phyloP scores from a whole-genome alignment of 148 eudicot species.

The Chenopodium berlandieri region DNA sequence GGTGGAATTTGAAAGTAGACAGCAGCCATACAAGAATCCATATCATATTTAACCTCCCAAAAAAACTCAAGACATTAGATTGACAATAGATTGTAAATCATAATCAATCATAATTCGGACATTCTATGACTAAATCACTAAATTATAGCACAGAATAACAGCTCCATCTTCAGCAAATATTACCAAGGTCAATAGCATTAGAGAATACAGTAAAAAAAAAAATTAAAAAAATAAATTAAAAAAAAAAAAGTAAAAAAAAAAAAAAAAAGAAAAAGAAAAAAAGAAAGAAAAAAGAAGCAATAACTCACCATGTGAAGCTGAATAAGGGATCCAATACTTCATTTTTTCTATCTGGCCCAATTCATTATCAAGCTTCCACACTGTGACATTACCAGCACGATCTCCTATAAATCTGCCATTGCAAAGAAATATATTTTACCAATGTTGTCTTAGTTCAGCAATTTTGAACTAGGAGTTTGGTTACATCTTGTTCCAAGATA shows the following conservation, averaged over 20 bases:
- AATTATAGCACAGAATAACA: not conserved
- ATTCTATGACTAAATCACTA: not conserved
- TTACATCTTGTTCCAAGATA: not conserved
- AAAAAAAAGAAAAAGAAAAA: too few relatives aligned
- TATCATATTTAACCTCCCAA: not conserved
- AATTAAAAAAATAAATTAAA: too few relatives aligned
- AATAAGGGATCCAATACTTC: slow-evolving; percentile 75
- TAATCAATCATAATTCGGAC: not conserved
- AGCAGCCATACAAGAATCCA: not conserved
- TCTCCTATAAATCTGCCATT: slow-evolving; percentile 74
- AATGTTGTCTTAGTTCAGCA: not conserved
- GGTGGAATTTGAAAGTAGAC: not conserved
- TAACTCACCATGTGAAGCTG: slow-evolving; percentile 70
- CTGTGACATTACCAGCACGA: slow-evolving; percentile 64
- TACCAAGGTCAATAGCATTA: not conserved
- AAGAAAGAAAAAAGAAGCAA: not conserved
- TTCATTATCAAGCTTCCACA: slow-evolving; percentile 60
- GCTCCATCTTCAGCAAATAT: not conserved
- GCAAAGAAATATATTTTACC: not conserved
- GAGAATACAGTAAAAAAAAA: too few relatives aligned
- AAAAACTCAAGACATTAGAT: not conserved
- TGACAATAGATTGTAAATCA: not conserved
- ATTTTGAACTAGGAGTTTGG: not conserved
- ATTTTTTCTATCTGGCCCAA: slow-evolving; percentile 45
- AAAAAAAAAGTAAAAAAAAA: too few relatives aligned